These are phyloP conservation scores for Lasiodiplodia theobromae DNA, from an alignment of 2,329 filamentous ascomycete genomes.

Conservation along the genomic window DNA sequence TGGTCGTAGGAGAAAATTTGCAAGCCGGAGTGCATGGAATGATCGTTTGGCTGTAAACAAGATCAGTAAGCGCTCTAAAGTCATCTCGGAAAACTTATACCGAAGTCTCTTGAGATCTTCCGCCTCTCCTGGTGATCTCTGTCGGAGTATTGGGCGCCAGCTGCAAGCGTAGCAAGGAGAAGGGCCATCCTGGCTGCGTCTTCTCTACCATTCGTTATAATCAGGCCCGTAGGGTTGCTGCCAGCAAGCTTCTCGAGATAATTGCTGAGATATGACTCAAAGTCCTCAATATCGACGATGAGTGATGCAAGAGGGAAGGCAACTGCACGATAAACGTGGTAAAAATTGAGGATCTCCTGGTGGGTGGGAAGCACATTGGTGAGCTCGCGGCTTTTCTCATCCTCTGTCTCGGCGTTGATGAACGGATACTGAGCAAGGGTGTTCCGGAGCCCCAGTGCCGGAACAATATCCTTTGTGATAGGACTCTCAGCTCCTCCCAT, in stretches of 20 bases:
- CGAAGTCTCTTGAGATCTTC: conserved; percentile 13
- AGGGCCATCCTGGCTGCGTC: conserved; percentile 3
- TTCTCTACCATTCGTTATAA: not conserved
- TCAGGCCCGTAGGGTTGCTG: not conserved
- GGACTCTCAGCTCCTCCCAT: conserved; percentile 19
- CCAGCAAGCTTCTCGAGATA: conserved; percentile 4
- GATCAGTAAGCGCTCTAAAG: not conserved
- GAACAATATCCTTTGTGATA: conserved; percentile 11
- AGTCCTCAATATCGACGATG: conserved; percentile 7
- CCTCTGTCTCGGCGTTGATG: conserved; percentile 17
- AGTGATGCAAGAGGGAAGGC: conserved; percentile 7
- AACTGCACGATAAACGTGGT: conserved; percentile 8
- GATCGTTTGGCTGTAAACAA: conserved; percentile 1
- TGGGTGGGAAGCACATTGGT: not conserved
- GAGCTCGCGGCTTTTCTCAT: conserved; percentile 5
- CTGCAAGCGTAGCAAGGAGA: conserved; percentile 7
- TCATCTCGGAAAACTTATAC: not conserved
- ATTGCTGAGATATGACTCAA: not conserved
- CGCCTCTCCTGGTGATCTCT: not conserved
- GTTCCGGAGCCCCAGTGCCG: conserved; percentile 11
- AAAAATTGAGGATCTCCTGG: conserved; percentile 15
- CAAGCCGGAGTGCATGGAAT: conserved; percentile 19
- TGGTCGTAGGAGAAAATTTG: conserved; percentile 12
- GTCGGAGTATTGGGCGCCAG: conserved; percentile 20
- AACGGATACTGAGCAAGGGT: conserved; percentile 18